A percentile compares a stretch with the other conserved stretches of the same genome.
Evolutionary conservation across 768 basidiomycete genomes (phyloP).

Genomic region (Boletales sp.): DNA sequence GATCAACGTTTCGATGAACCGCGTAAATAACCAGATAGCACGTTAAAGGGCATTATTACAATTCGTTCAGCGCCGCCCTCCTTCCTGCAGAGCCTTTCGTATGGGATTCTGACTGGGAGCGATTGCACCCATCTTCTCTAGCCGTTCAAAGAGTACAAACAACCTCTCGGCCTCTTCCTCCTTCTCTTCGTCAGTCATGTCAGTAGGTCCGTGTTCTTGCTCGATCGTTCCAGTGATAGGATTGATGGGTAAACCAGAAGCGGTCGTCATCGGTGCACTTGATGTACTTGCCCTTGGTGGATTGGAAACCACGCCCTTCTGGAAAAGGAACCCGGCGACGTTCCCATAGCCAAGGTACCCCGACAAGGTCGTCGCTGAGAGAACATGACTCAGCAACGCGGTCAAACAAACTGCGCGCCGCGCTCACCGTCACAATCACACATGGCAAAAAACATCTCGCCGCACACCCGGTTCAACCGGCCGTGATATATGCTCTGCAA

Average conservation of each 20-base stretch:
- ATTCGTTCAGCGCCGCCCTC: constrained; percentile 6
- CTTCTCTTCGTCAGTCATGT: constrained; percentile 96
- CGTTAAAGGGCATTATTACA: neutral
- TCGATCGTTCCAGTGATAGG: constrained; percentile 82
- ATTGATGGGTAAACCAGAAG: constrained; percentile 54
- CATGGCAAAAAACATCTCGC: constrained; percentile 84
- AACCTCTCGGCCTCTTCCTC: constrained; percentile 90
- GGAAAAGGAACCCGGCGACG: constrained; percentile 91
- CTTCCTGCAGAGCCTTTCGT: constrained; percentile 56
- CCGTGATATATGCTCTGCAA: constrained; percentile 71
- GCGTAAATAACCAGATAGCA: neutral
- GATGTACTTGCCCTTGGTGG: constrained; percentile 39
- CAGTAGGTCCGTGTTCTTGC: constrained; percentile 33
- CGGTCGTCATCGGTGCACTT: constrained; percentile 30
- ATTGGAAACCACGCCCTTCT: constrained; percentile 76
- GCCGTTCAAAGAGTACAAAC: constrained; percentile 85
- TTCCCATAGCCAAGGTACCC: constrained; percentile 90
- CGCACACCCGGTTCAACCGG: constrained; percentile 69
- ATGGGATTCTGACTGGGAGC: constrained; percentile 67
- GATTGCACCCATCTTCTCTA: constrained; percentile 73
- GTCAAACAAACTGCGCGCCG: neutral
- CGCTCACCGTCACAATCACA: constrained; percentile 70
- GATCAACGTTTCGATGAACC: too few relatives aligned
- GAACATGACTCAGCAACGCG: neutral
- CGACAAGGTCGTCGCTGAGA: constrained; percentile 63